These are phyloP conservation scores for Malus hybrid DNA, from an alignment of 331 rosid genomes.

Conservation along the genomic window DNA sequence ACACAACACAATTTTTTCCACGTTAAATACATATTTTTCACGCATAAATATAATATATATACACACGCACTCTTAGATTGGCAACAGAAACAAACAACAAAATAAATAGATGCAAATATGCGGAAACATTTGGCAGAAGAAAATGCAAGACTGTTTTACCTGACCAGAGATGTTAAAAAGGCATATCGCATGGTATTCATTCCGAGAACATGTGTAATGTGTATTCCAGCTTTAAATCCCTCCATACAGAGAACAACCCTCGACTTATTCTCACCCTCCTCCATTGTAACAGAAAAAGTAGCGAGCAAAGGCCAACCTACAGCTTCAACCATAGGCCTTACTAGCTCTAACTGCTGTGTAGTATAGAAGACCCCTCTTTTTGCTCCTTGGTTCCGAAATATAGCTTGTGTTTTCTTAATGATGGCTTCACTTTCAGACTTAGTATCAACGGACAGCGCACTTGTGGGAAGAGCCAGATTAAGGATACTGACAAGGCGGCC, in stretches of 20 bases:
- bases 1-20: slow-evolving; percentile 3
- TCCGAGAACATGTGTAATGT: slow-evolving; percentile 81
- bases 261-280: slow-evolving; percentile 93
- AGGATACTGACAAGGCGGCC: slow-evolving; percentile 83
- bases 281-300: slow-evolving; percentile 98
- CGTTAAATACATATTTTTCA: background rate
- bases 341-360: slow-evolving; percentile 90
- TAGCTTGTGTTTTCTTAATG: slow-evolving; percentile 86
- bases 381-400: slow-evolving; percentile 73
- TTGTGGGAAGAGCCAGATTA: slow-evolving; percentile 90
- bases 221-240: slow-evolving; percentile 98
- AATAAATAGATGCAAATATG: background rate
- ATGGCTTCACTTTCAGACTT: slow-evolving; percentile 88
- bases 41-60: background rate
- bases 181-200: slow-evolving; percentile 99
- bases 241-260: slow-evolving; percentile 94
- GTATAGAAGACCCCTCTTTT: slow-evolving; percentile 89
- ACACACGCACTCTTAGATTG: background rate
- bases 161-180: slow-evolving; percentile 88
- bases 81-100: background rate
- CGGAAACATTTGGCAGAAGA: background rate
- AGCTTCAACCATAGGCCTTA: slow-evolving; percentile 99
- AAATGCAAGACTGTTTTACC: slow-evolving; percentile 36
- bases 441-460: slow-evolving; percentile 58
- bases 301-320: slow-evolving; percentile 99